Base-by-base conservation (phyloP, 176 grass and related monocot genomes). In the Saccharum spontaneum region DNA sequence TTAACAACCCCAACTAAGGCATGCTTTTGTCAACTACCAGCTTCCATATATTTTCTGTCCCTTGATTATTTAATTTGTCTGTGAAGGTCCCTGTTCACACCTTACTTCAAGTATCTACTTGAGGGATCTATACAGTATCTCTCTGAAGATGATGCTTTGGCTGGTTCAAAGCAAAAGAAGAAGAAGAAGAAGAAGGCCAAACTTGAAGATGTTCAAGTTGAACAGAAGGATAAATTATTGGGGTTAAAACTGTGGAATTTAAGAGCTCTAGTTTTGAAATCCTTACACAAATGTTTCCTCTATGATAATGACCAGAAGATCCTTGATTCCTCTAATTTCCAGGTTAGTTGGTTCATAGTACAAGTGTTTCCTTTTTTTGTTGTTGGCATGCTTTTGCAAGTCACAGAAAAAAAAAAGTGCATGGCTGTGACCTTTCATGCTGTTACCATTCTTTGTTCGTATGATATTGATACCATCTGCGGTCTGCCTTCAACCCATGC, bases 61-160 rank as follows among this genome's bases (percentile, higher is more conserved):
- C 54, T 68, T 66, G 64, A 65, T 73, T 10, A 70, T 79, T 83
- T 87, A 72, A 76, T 86, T 78, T 87, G 5, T 84, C 13, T 63
- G 3, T 28, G 44, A 86, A 95, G 96, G 86, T 95, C 96, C 79
- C 75, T 98, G 59, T 95, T 98, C 83, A 90, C 89, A 90, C 96
- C 96, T 75, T 98, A 98, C 87, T 98, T 93, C 91, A 95, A 98
- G 78, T 92, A 94, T 84, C 89, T 98, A 79, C 78, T 98, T 3
- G 87, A 94, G 77, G 90, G 80, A 80, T 95, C 86, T 49, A 67
- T 98, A 64, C 89, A 73, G 65, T 92, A 83, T 88, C 88, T 98
- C 43, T 89, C 87, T 45, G 91, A 91, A 79, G 85, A 86, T 90
- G 66, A 50, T 64, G 59, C 76, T 78, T 83, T 83, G 77, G 46